A percentile compares a stretch with the other conserved stretches of the same genome.
Evolutionary conservation across 2,329 filamentous ascomycete species (phyloP).

Genomic region (Knufia fluminis): DNA sequence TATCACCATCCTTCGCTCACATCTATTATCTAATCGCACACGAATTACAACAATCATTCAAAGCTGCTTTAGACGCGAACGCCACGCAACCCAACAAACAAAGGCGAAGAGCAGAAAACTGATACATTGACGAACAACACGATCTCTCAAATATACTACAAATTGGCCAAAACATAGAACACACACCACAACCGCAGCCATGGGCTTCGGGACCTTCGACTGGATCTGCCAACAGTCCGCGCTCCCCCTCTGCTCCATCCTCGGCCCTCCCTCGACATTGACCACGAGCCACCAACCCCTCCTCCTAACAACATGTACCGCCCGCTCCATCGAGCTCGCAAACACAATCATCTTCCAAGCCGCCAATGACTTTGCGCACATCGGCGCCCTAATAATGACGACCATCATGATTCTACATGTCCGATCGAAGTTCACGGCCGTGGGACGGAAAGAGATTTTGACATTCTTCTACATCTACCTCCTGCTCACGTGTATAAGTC

Average conservation of each 20-base stretch:
- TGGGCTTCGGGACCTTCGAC: slow-evolving; percentile 87
- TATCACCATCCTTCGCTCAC: neutral
- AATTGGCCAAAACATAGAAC: neutral
- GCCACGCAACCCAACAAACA: neutral
- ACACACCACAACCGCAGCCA: slow-evolving; percentile 31
- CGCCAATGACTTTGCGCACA: slow-evolving; percentile 85
- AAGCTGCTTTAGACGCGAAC: neutral
- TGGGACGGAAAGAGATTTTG: slow-evolving; percentile 64
- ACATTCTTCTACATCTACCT: slow-evolving; percentile 98
- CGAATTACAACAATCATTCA: neutral
- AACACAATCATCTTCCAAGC: slow-evolving; percentile 98
- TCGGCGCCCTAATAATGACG: slow-evolving; percentile 81
- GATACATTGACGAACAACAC: too few species aligned
- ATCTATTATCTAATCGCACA: too few species aligned
- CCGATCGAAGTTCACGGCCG: slow-evolving; percentile 93
- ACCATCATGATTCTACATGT: slow-evolving; percentile 97
- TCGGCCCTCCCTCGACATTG: slow-evolving; percentile 57
- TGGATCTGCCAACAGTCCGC: slow-evolving; percentile 75
- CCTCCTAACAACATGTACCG: slow-evolving; percentile 85
- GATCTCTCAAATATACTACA: neutral
- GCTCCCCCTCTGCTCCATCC: slow-evolving; percentile 75
- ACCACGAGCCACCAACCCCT: slow-evolving; percentile 57
- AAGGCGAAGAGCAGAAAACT: neutral
- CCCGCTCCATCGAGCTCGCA: slow-evolving; percentile 86
- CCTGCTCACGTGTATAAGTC: slow-evolving; percentile 75